These are phyloP conservation scores for Tricholoma matsutake DNA, from an alignment of 768 basidiomycete genomes.

Conservation along the genomic window DNA sequence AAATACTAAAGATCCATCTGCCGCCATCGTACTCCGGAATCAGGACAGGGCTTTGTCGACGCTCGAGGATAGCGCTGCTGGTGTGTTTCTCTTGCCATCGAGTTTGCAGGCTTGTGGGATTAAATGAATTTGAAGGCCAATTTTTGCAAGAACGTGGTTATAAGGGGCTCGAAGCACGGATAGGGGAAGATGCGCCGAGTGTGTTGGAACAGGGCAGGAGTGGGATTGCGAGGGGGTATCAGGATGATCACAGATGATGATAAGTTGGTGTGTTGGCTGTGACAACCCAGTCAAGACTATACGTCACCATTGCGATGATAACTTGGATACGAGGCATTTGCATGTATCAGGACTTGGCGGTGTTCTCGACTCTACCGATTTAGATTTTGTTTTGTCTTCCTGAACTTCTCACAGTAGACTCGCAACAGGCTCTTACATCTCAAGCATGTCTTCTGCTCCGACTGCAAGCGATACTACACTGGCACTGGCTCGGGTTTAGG, in stretches of 20 bases:
- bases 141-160: constrained; percentile 76
- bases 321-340: too few species aligned
- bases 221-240: constrained; percentile 88
- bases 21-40: constrained; percentile 53
- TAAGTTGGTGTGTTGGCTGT: not conserved
- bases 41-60: constrained; percentile 56
- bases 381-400: too few species aligned
- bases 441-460: too few species aligned
- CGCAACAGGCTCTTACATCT: too few species aligned
- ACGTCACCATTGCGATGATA: too few species aligned
- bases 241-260: constrained; percentile 42
- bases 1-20: constrained; percentile 13
- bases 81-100: constrained; percentile 32
- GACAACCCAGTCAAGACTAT: too few species aligned
- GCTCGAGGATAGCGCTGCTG: constrained; percentile 67
- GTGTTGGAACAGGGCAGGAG: constrained; percentile 85
- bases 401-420: too few species aligned
- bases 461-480: too few species aligned
- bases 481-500: too few species aligned
- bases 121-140: constrained; percentile 40
- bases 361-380: too few species aligned
- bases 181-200: constrained; percentile 78
- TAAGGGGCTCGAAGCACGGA: constrained; percentile 73
- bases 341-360: too few species aligned
- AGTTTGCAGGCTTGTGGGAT: too few species aligned